These are phyloP conservation scores for Colletotrichum costaricense DNA, from an alignment of 2,329 filamentous ascomycete species.

Conservation along the genomic window DNA sequence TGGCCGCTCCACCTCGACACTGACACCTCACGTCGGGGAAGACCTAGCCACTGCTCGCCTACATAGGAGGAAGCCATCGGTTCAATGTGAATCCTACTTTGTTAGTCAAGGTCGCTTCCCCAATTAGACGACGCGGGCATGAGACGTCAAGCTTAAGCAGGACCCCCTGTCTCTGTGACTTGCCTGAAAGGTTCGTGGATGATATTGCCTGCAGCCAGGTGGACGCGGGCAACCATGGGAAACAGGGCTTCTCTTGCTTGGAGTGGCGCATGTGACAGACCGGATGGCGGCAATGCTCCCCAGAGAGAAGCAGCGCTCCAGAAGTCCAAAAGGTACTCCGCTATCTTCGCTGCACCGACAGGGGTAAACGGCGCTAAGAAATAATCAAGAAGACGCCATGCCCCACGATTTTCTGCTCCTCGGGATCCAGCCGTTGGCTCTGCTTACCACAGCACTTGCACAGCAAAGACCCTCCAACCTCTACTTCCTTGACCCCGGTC, in stretches of 20 bases:
- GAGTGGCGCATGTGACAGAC: slow-evolving; percentile 39
- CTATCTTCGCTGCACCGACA: slow-evolving; percentile 19
- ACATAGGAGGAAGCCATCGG: neutral
- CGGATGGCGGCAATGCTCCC: slow-evolving; percentile 33
- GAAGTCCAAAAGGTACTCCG: slow-evolving; percentile 4
- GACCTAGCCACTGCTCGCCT: neutral
- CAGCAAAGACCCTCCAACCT: slow-evolving; percentile 1
- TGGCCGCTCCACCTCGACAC: slow-evolving; percentile 5
- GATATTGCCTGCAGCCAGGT: slow-evolving; percentile 10
- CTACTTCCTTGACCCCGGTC: neutral
- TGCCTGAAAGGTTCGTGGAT: slow-evolving; percentile 17
- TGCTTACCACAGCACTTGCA: neutral
- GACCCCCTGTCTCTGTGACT: slow-evolving; percentile 1
- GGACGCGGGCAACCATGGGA: slow-evolving; percentile 22
- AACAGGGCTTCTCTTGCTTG: slow-evolving; percentile 27
- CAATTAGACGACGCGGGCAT: neutral
- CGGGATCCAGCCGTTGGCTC: slow-evolving; percentile 14
- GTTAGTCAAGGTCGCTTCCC: neutral
- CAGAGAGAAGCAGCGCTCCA: slow-evolving; percentile 6
- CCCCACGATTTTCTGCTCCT: slow-evolving; percentile 35
- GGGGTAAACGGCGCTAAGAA: slow-evolving; percentile 35
- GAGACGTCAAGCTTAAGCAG: neutral
- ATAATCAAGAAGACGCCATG: slow-evolving; percentile 38
- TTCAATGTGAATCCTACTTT: neutral
- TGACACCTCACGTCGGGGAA: slow-evolving; percentile 3